Evolutionary conservation across 768 basidiomycete genomes (phyloP).

Genomic region (Russula virescens): DNA sequence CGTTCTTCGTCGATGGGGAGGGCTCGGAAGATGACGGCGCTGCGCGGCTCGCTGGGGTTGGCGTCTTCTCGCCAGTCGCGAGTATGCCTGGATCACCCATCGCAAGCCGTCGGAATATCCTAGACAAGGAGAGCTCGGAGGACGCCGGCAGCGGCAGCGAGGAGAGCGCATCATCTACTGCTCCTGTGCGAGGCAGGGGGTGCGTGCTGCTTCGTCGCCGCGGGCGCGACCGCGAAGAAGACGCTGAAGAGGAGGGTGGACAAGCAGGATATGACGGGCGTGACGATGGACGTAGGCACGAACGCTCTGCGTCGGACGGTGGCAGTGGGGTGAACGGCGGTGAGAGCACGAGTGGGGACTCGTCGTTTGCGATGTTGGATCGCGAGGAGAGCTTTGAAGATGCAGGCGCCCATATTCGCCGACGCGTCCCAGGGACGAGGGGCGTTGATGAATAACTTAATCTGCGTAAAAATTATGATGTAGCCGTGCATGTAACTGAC

Average conservation of each 20-base stretch:
- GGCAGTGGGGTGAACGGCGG: background rate
- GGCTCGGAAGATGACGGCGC: constrained; percentile 17
- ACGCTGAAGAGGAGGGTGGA: background rate
- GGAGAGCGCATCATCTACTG: background rate
- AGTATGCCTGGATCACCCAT: constrained; percentile 64
- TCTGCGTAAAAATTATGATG: background rate
- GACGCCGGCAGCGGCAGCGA: background rate
- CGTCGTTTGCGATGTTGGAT: constrained; percentile 35
- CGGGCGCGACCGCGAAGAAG: background rate
- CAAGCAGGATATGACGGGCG: background rate
- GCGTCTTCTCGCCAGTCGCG: constrained; percentile 64
- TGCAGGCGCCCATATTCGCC: constrained; percentile 14
- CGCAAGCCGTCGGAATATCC: constrained; percentile 24
- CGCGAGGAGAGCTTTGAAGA: constrained; percentile 25
- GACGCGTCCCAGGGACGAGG: constrained; percentile 14
- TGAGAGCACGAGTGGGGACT: constrained; percentile 21
- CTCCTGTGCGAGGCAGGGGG: too few relatives aligned
- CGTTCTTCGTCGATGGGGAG: constrained; percentile 1
- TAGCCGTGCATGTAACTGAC: background rate
- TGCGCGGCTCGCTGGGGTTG: constrained; percentile 53
- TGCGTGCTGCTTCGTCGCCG: background rate
- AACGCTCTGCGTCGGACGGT: background rate
- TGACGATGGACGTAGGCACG: background rate
- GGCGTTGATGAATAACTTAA: constrained; percentile 6
- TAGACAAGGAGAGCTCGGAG: constrained; percentile 3